phyloP scores from a whole-genome alignment of 768 basidiomycete genomes.

The Leccinum disarticulatum region DNA sequence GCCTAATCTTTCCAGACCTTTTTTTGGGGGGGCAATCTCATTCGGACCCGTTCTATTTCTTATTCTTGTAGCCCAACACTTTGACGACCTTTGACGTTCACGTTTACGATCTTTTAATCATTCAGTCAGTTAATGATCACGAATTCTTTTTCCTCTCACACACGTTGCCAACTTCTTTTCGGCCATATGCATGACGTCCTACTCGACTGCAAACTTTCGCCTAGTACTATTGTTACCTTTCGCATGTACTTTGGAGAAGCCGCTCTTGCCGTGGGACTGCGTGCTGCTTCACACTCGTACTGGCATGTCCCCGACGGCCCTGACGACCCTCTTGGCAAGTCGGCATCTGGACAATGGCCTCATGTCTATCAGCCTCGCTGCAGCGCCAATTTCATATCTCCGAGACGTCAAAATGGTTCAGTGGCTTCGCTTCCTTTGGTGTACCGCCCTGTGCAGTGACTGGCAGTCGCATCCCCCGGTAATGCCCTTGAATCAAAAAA shows the following conservation, averaged over 20 bases:
- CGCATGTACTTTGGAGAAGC: not conserved
- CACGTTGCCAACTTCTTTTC: not conserved
- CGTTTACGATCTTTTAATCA: not conserved
- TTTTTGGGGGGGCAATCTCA: not conserved
- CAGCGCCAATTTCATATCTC: not conserved
- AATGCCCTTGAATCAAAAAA: not conserved
- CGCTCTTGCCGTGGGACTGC: not conserved
- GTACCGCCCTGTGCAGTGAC: too few relatives aligned
- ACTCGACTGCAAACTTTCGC: not conserved
- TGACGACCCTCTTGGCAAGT: too few relatives aligned
- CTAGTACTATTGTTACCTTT: not conserved
- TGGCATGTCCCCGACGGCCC: not conserved
- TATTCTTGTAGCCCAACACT: not conserved
- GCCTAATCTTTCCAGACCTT: not conserved
- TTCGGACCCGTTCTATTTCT: not conserved
- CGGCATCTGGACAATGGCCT: not conserved
- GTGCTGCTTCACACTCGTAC: not conserved
- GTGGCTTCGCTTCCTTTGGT: too few relatives aligned
- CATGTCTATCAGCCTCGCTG: not conserved
- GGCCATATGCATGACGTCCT: not conserved
- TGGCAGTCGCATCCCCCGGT: too few relatives aligned
- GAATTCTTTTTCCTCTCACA: not conserved
- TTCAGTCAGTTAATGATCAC: not conserved
- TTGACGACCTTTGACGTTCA: constrained; percentile 5
- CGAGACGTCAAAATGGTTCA: too few relatives aligned